phyloP scores from a whole-genome alignment of 2,329 filamentous ascomycete genomes.

The Sporothrix pseudoabietina region DNA sequence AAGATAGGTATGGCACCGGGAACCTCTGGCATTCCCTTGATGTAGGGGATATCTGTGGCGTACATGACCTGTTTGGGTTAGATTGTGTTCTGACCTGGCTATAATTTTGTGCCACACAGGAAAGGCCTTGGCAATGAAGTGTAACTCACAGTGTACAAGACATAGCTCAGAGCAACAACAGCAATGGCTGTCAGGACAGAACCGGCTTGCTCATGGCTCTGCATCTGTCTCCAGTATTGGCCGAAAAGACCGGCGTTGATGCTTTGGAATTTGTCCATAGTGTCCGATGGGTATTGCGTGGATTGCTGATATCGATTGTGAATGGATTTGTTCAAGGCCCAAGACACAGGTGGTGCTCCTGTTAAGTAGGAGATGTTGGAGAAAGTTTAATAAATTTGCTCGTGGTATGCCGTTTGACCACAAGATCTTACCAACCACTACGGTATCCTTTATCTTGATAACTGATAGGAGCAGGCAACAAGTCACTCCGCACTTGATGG shows the following conservation, averaged over 20 bases:
- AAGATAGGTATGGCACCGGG: constrained; percentile 61
- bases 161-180: constrained; percentile 27
- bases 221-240: constrained; percentile 30
- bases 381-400: not conserved
- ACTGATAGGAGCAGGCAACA: not conserved
- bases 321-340: not conserved
- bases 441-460: not conserved
- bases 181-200: constrained; percentile 26
- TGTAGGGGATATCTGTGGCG: constrained; percentile 59
- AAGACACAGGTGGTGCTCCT: not conserved
- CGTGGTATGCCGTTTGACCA: not conserved
- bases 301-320: not conserved
- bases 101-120: not conserved
- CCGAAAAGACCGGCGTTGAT: constrained; percentile 24
- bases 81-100: not conserved
- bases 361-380: not conserved
- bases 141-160: constrained; percentile 29
- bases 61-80: constrained; percentile 39
- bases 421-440: not conserved
- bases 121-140: not conserved
- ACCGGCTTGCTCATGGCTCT: constrained; percentile 31
- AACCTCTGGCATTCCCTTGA: constrained; percentile 63
- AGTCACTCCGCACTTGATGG: not conserved
- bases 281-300: not conserved
- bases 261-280: constrained; percentile 30